Evolutionary conservation across 2,329 filamentous ascomycete genomes (phyloP).

Genomic region (Blastomyces gilchristii): DNA sequence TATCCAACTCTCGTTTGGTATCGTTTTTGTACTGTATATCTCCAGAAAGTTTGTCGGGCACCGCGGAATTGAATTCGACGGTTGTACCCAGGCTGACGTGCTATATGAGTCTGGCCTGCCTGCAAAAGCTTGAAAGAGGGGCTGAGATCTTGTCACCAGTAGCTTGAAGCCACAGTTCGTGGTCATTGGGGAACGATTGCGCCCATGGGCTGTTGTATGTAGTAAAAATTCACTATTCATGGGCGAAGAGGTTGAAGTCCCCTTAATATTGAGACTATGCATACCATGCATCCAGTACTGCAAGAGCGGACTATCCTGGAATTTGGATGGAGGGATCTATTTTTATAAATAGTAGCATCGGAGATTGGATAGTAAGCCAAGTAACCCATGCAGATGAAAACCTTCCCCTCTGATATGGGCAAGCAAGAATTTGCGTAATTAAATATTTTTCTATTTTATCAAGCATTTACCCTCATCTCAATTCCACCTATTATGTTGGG

Average conservation of each 20-base stretch:
- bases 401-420: background rate
- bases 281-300: background rate
- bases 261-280: background rate
- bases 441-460: too few species aligned
- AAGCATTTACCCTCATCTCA: too few species aligned
- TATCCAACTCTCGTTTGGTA: background rate
- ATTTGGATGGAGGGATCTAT: too few species aligned
- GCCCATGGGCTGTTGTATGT: background rate
- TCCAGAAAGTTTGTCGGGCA: background rate
- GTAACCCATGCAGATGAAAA: background rate
- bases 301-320: background rate
- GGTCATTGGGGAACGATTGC: background rate
- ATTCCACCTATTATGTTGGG: too few species aligned
- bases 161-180: background rate
- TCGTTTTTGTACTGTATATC: background rate
- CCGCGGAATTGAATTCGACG: background rate
- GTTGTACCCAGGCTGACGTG: background rate
- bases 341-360: too few species aligned
- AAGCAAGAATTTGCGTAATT: too few species aligned
- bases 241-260: background rate
- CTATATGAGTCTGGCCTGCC: background rate
- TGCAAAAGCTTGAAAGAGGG: background rate
- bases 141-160: background rate
- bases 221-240: background rate
- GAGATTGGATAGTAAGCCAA: too few species aligned